Base-by-base conservation (phyloP, 768 basidiomycete species). In the Ramaria rubella region DNA sequence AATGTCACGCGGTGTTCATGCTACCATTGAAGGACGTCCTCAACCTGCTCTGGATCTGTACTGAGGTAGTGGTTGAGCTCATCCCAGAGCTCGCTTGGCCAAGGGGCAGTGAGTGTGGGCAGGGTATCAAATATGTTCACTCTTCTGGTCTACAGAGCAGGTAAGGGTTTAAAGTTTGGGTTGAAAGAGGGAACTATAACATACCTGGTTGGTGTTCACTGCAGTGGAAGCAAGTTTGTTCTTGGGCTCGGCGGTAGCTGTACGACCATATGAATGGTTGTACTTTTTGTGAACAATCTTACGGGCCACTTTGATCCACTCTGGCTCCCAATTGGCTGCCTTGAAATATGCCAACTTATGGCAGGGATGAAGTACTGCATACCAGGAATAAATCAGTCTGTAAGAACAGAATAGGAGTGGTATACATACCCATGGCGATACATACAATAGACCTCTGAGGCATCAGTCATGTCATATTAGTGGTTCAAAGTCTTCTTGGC, bases 341-440 rank as follows among this genome's bases (percentile, higher is more conserved):
- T 61, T 57, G 57, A 75, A 72, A 45, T 45, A 45, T 17, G 56
- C 49, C 3, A 73, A 64, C 60, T 74, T 74, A 64, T 70, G 63
- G 0, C 58, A 55, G 2, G 70, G 72, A 58, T 75, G 70, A 9
- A 75, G 67, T 19, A 73, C 72, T 74, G 36, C 14, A 3, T 33
- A 21, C 5, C 33, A 48, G 42, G 43, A 17, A 27, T 59, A 6
- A 49, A 27, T 5, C n/a, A 36, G 40, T 17, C 29, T 40, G 2
- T n/a, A 19, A 17, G n/a, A 21, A 11, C 50, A 38, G 49, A 9
- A 57, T 38, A 31, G 23, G 44, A 21, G 42, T 30, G 43, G 49
- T 6, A 43, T 19, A 66, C 67, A 26, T 63, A 71, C 70, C 58
- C 65, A 72, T 69, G 1, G 69, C 69, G 54, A 72, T 67, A n/a